Evolutionary conservation across 2,329 filamentous ascomycete species (phyloP).

Genomic region (Colletotrichum sp.): DNA sequence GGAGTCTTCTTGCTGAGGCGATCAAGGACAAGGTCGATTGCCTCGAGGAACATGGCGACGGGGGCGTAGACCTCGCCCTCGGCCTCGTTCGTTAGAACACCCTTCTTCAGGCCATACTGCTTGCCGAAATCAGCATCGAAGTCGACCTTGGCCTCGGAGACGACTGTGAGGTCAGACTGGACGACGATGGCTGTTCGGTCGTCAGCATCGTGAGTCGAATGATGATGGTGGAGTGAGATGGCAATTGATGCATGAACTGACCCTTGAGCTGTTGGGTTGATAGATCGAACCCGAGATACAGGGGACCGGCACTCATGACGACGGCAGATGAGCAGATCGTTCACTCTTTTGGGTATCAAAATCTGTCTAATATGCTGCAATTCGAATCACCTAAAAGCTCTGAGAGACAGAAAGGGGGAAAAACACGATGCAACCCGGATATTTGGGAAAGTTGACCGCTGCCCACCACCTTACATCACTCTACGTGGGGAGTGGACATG

Average conservation of each 20-base stretch:
- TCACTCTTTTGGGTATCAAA: neutral
- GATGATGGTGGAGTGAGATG: neutral
- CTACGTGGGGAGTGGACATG: constrained; percentile 18
- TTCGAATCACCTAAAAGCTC: neutral
- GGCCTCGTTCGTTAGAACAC: constrained; percentile 80
- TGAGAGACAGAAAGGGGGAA: neutral
- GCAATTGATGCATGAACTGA: constrained; percentile 33
- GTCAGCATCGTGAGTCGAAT: neutral
- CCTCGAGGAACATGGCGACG: constrained; percentile 93
- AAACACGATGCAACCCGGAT: neutral
- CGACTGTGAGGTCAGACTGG: constrained; percentile 78
- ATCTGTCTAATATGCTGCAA: neutral
- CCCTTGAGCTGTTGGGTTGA: constrained; percentile 98
- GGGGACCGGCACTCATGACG: constrained; percentile 48
- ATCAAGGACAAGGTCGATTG: constrained; percentile 82
- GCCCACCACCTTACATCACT: constrained; percentile 11
- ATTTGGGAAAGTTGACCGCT: constrained; percentile 2
- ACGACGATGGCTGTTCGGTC: constrained; percentile 74
- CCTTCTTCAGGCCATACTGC: constrained; percentile 84
- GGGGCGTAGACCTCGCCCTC: constrained; percentile 93
- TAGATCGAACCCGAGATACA: constrained; percentile 94
- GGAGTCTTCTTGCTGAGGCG: constrained; percentile 70
- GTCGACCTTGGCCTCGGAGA: constrained; percentile 89
- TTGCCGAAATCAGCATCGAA: constrained; percentile 83
- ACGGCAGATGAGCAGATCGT: neutral